Percentiles rank a stretch among this genome's conserved stretches.
These are phyloP conservation scores for Globisporangium okanoganense DNA, from an alignment of 352 stramenopile species.

Conservation along the genomic window DNA sequence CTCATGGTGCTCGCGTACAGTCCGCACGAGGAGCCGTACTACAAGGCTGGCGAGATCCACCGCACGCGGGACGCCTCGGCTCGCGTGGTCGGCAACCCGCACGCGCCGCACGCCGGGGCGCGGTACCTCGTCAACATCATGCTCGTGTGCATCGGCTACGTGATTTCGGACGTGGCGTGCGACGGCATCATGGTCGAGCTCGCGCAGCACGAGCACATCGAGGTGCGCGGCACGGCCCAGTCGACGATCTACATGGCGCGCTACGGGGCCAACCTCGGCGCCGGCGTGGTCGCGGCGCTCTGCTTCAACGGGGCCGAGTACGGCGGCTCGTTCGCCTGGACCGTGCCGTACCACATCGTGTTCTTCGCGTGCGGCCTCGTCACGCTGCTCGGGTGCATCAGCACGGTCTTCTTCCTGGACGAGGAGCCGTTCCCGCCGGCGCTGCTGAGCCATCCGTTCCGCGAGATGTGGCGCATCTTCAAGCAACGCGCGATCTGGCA, in stretches of 20 bases:
- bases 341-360: conserved; percentile 41
- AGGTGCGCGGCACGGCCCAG: conserved; percentile 52
- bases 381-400: conserved; percentile 27
- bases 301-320: conserved; percentile 63
- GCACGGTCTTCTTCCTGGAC: conserved; percentile 40
- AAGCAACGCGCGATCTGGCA: conserved; percentile 72
- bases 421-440: conserved; percentile 33
- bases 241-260: conserved; percentile 68
- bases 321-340: conserved; percentile 57
- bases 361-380: conserved; percentile 52
- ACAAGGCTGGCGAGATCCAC: conserved; percentile 48
- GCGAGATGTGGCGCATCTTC: conserved; percentile 66
- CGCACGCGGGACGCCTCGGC: conserved; percentile 35
- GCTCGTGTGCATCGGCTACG: conserved; percentile 55
- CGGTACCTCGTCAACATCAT: conserved; percentile 61
- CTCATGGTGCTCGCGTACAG: conserved; percentile 53
- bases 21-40: conserved; percentile 47
- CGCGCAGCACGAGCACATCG: conserved; percentile 63
- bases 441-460: conserved; percentile 31
- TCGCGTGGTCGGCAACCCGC: conserved; percentile 40
- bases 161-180: conserved; percentile 63
- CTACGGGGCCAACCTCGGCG: conserved; percentile 42
- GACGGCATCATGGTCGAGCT: conserved; percentile 72
- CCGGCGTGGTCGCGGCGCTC: conserved; percentile 40
- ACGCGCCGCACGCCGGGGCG: conserved; percentile 38